phyloP scores from a whole-genome alignment of 2,329 filamentous ascomycete genomes.

The Colletotrichum theobromicola region DNA sequence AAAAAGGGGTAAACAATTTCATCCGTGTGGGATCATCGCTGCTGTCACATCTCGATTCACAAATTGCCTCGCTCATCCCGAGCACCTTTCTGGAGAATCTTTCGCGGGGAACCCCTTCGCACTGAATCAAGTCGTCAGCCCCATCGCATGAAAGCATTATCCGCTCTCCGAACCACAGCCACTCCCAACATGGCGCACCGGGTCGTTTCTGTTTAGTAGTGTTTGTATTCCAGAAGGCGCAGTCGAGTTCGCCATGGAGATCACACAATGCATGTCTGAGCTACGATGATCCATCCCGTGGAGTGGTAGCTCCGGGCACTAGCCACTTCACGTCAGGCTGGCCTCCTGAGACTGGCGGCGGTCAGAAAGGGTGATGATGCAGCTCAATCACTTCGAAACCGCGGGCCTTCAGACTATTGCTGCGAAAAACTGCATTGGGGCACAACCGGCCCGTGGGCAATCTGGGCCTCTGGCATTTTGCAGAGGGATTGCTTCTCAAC shows the following conservation, averaged over 20 bases:
- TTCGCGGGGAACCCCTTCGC: not conserved
- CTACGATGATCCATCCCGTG: not conserved
- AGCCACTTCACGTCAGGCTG: not conserved
- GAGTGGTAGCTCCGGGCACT: not conserved
- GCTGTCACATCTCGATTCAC: not conserved
- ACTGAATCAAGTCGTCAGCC: not conserved
- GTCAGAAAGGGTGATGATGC: not conserved
- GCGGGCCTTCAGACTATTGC: not conserved
- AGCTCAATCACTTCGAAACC: slow-evolving; percentile 8
- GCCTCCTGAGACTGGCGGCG: not conserved
- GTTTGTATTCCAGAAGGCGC: not conserved
- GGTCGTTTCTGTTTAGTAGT: not conserved
- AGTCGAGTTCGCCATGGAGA: not conserved
- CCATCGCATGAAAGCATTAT: not conserved
- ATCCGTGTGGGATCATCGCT: not conserved
- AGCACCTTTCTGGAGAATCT: not conserved
- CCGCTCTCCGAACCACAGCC: not conserved
- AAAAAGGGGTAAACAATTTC: slow-evolving; percentile 1
- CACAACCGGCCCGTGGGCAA: slow-evolving; percentile 1
- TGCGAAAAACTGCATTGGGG: not conserved
- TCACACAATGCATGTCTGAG: not conserved
- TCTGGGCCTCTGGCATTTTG: not conserved
- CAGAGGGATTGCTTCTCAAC: not conserved
- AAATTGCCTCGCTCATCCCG: not conserved
- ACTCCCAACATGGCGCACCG: not conserved